Conservation (phyloP, 371 early-diverging fungal species). For the Saksenaea oblongispora region DNA sequence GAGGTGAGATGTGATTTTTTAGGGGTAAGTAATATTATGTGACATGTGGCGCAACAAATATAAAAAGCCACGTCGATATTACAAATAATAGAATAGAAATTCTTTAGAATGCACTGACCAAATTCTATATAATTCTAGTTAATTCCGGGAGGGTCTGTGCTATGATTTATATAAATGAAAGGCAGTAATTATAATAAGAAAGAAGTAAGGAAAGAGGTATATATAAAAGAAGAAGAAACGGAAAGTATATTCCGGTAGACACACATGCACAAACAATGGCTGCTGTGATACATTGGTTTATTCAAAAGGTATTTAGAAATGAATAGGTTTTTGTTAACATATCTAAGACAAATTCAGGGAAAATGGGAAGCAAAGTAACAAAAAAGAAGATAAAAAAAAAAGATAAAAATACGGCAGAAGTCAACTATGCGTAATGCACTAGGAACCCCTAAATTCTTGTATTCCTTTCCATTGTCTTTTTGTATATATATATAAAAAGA, state of each 20-base stretch:
- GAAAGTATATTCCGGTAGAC: neutral
- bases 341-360: neutral
- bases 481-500: neutral
- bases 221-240: neutral
- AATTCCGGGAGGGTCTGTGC: too few relatives aligned
- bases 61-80: too few relatives aligned
- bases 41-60: too few relatives aligned
- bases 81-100: too few relatives aligned
- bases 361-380: neutral
- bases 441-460: neutral
- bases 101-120: too few relatives aligned
- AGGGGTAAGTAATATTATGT: too few relatives aligned
- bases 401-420: too few relatives aligned
- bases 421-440: neutral
- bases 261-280: slow-evolving; percentile 3
- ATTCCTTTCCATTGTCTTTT: slow-evolving; percentile 2
- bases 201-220: neutral
- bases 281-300: neutral
- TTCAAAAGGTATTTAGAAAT: neutral
- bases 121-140: too few relatives aligned
- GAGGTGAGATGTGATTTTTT: too few relatives aligned
- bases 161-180: too few relatives aligned
- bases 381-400: neutral
- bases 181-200: too few relatives aligned
- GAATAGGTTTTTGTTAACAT: neutral